Base-by-base conservation (phyloP, 1,284 basidiomycete species). In the Singerocomus rubriflavus region DNA sequence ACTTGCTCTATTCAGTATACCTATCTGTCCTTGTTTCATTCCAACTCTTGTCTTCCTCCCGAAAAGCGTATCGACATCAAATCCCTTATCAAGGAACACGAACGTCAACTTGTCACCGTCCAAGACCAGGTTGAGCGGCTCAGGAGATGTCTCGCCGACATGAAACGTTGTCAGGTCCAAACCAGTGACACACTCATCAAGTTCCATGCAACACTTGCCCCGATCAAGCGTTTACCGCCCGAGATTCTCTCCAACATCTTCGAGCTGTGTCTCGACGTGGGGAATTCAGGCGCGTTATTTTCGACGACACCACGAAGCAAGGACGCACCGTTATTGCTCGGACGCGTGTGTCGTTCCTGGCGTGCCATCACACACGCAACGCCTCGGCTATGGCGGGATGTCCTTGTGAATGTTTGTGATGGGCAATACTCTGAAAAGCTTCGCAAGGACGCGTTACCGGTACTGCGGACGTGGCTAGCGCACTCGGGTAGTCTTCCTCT, bases 191-290 rank as follows among this genome's bases (percentile, higher is more conserved):
- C 35, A n/a, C 57, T 64, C 2, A 27, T 33, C 40, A 49, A 54
- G n/a, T 63, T 62, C 13, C 38, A 52, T 6, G 36, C 46, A 4
- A 50, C 47, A 6, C 47, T 60, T 8, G 45, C 63, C 11, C 63
- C 62, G 14, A 60, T 67, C 51, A 58, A 54, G 35, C 60, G 62
- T 29, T 31, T 64, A 29, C 65, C 63, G 1, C 59, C 63, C 4
- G 62, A 64, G 35, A 45, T 67, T 16, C 38, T 64, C 13, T 60
- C 62, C n/a, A 54, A 60, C 33, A 58, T 64, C 17, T 66, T 64
- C n/a, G 59, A 60, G 45, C 46, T 38, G 12, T 62, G 59, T 41
- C 47, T 64, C 29, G 50, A 57, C 11, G n/a, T 6, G 2, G 25
- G 35, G 8, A 9, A 31, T 4, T 14, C 42, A 1, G 25, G 21